Percentiles rank a stretch among this genome's conserved stretches.
These are phyloP conservation scores for Fusarium marasasianum DNA, from an alignment of 2,329 filamentous ascomycete species.

Conservation along the genomic window DNA sequence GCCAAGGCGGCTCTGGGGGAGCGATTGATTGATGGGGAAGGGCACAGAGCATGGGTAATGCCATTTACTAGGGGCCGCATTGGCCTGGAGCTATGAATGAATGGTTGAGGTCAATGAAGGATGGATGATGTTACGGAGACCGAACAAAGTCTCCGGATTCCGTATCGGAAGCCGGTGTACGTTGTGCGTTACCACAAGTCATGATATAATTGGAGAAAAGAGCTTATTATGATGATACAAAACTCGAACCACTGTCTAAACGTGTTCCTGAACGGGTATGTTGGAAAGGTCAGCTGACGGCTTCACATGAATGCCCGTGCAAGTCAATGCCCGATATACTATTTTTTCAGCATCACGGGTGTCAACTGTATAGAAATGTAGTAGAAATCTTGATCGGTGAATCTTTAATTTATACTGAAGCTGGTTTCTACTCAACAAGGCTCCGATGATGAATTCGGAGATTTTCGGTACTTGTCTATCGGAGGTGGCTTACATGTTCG, in stretches of 20 bases:
- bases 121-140: conserved; percentile 28
- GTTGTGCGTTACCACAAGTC: neutral
- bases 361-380: neutral
- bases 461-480: neutral
- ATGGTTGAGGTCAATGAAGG: conserved; percentile 18
- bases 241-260: neutral
- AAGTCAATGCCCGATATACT: neutral
- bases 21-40: conserved; percentile 21
- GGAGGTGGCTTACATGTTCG: conserved; percentile 14
- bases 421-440: neutral
- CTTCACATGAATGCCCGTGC: neutral
- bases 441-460: neutral
- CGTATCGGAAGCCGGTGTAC: conserved; percentile 32
- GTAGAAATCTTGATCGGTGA: neutral
- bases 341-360: neutral
- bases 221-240: neutral
- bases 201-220: neutral
- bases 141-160: conserved; percentile 25
- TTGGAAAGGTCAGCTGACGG: neutral
- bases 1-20: conserved; percentile 12
- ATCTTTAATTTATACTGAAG: neutral
- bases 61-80: conserved; percentile 7
- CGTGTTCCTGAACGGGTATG: neutral
- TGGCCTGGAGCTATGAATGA: neutral
- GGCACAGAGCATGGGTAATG: conserved; percentile 4